Evolutionary conservation across 495 filamentous ascomycete species (phyloP), one percentile per base, ranked within the genome.

Genomic region (Tetracladium setigerum): DNA sequence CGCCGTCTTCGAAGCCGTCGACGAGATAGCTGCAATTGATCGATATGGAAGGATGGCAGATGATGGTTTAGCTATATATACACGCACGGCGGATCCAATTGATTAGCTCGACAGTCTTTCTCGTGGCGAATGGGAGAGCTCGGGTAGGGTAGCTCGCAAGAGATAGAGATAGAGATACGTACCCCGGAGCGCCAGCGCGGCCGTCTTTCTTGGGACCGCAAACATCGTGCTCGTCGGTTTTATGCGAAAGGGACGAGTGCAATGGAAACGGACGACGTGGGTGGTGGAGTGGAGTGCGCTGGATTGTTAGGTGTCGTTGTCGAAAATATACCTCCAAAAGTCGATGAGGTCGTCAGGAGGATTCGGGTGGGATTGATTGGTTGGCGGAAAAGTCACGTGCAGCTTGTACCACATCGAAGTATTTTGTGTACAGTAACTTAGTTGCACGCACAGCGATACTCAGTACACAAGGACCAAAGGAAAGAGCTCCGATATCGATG

Each of bases 161-260:
- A 17, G 38, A 38, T 35, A 16, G 22, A 39, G 16, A 10, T 31
- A 41, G 54, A 18, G 24, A 27, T 46, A 66, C 76, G 58, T 69
- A 87, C 83, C 81, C 78, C 83, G 77, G 62, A 87, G 68, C 51
- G 81, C 82, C 75, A 84, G 65, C 54, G 78, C 70, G 64, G 79
- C 79, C 50, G 75, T 70, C 62, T 76, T 78, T 72, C 83, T 69
- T 53, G 77, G 73, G 18, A 77, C 74, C 47, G 77, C 73, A 46
- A 84, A 65, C 82, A 87, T 86, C 58, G 55, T 73, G 56, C 44
- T 49, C 53, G 48, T 43, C 54, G 40, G n/a, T 13, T 27, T 22
- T 33, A 48, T 49, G 48, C 44, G 52, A 37, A 3, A 7, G 7
- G 22, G 22, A 27, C 22, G 40, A 55, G 19, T 43, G 35, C 40